A percentile compares a stretch with the other conserved stretches of the same genome.
Evolutionary conservation across 176 grass and related monocot genomes (phyloP).

Genomic region (Aechmea fasciata): DNA sequence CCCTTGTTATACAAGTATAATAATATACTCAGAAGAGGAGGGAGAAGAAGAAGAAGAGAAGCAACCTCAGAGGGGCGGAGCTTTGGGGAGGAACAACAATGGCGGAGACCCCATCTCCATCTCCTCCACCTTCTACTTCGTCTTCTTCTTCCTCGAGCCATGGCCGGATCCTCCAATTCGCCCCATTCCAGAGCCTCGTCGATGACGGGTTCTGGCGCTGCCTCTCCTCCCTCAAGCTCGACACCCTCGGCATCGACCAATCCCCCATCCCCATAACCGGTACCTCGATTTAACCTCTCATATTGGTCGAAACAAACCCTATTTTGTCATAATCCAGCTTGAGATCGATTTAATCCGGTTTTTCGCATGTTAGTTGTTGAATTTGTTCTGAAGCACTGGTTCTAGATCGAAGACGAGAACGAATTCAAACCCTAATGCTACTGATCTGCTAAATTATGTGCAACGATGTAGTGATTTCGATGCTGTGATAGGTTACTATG

Average conservation of each 20-base stretch:
- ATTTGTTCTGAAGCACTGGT: no score
- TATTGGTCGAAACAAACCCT: neutral
- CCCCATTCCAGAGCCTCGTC: slow-evolving; percentile 18
- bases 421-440: no score
- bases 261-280: slow-evolving; percentile 57
- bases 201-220: slow-evolving; percentile 41
- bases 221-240: slow-evolving; percentile 64
- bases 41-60: no score
- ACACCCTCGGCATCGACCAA: slow-evolving; percentile 71
- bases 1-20: no score
- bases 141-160: neutral
- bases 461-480: neutral
- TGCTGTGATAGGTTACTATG: slow-evolving; percentile 54
- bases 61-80: no score
- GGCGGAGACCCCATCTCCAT: slow-evolving; percentile 12
- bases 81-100: neutral
- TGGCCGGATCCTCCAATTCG: slow-evolving; percentile 25
- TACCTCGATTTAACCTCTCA: neutral
- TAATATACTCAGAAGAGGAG: no score
- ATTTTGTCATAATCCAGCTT: neutral
- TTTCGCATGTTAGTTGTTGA: neutral
- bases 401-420: no score
- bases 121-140: slow-evolving; percentile 3
- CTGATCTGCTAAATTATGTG: no score
- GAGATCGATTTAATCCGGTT: neutral